Evolutionary conservation across 805 yeast species (phyloP).

Genomic region (Candida easanensis): DNA sequence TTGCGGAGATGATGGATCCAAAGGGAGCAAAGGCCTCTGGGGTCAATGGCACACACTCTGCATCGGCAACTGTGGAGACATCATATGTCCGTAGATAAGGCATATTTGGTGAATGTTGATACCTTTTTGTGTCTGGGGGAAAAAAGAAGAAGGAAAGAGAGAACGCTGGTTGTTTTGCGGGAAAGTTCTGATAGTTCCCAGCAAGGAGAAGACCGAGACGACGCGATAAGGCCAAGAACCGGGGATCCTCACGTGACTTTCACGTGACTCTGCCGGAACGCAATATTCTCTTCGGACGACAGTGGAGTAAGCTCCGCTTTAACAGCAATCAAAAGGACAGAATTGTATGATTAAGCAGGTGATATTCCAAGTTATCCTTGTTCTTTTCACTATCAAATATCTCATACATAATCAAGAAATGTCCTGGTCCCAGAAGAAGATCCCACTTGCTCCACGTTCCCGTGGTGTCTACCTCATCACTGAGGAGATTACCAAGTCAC

Average conservation of each 20-base stretch:
- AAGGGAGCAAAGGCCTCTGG: conserved; percentile 63
- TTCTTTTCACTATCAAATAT: background rate
- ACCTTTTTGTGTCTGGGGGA: background rate
- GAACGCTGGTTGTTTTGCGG: background rate
- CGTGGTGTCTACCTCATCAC: conserved; percentile 73
- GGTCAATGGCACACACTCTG: conserved; percentile 52
- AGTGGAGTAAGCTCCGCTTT: background rate
- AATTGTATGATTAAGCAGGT: background rate
- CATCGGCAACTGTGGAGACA: conserved; percentile 19
- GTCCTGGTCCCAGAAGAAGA: conserved; percentile 57
- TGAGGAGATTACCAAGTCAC: conserved; percentile 51
- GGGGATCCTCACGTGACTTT: too few species aligned
- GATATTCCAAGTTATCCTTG: background rate
- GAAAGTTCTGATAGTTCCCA: background rate
- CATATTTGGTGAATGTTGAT: conserved; percentile 11
- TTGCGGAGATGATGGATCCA: conserved; percentile 79
- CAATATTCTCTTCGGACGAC: background rate
- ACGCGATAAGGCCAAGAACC: background rate
- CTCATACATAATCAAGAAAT: conserved; percentile 1
- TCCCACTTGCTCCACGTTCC: conserved; percentile 52
- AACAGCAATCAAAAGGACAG: background rate
- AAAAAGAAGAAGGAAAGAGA: background rate
- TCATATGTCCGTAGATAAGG: conserved; percentile 36
- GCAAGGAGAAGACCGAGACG: conserved; percentile 2
- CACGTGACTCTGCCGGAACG: too few species aligned